Percentiles rank a stretch among this genome's conserved stretches.
phyloP scores from a whole-genome alignment of 164 flowering plant genomes.

The Umbilicus rupestris region DNA sequence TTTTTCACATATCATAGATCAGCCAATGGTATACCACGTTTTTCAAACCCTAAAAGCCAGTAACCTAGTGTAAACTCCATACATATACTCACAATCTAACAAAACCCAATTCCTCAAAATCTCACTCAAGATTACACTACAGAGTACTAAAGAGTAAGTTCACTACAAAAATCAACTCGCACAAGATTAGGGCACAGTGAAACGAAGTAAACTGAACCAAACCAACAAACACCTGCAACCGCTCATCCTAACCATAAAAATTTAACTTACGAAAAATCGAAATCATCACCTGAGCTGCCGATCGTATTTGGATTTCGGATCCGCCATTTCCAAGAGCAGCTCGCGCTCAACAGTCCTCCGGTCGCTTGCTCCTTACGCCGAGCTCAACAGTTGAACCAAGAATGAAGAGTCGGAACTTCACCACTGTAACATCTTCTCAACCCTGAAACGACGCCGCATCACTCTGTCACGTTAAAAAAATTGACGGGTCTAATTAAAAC shows the following conservation, averaged over 20 bases:
- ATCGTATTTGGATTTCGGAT: constrained; percentile 85
- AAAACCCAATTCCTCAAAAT: too few relatives aligned
- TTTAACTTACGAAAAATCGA: neutral
- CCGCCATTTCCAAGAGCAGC: constrained; percentile 42
- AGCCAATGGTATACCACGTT: too few relatives aligned
- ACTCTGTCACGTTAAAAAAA: neutral
- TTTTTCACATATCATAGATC: too few relatives aligned
- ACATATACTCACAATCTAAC: too few relatives aligned
- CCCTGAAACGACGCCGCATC: neutral
- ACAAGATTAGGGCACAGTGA: too few relatives aligned
- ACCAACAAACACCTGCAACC: neutral
- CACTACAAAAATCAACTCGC: neutral
- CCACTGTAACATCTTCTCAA: neutral
- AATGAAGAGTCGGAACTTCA: neutral
- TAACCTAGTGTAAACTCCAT: too few relatives aligned
- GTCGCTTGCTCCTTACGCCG: neutral
- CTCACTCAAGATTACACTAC: too few relatives aligned
- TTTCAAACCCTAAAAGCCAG: too few relatives aligned
- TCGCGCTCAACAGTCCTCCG: neutral
- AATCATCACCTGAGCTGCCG: constrained; percentile 75
- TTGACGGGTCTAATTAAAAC: neutral
- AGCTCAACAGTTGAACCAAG: neutral
- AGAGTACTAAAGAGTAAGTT: too few relatives aligned
- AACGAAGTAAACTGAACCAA: neutral
- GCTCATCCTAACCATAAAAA: neutral